These are phyloP conservation scores for Rhododendron mucronatum DNA, from an alignment of 148 eudicot genomes.

Conservation along the genomic window DNA sequence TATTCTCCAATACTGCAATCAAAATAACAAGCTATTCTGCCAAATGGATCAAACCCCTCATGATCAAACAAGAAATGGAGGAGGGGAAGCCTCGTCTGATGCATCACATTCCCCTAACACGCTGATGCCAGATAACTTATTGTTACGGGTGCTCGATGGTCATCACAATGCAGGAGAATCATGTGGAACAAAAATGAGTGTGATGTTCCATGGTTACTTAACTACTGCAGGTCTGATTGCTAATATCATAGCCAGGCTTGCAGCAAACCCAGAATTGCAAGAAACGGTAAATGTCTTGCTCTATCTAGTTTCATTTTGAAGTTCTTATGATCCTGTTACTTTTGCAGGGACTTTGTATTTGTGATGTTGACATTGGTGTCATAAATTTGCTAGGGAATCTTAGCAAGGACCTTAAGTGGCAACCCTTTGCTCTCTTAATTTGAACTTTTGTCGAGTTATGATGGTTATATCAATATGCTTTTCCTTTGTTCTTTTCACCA, in stretches of 20 bases:
- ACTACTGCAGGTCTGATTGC: conserved; percentile 43
- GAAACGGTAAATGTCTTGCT: conserved; percentile 29
- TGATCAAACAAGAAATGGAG: not conserved
- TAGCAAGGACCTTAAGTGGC: not conserved
- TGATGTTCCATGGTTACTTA: conserved; percentile 59
- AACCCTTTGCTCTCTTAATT: not conserved
- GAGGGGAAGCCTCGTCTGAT: conserved; percentile 7
- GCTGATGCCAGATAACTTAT: conserved; percentile 7
- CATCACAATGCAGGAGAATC: conserved; percentile 26
- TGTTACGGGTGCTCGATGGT: conserved; percentile 20
- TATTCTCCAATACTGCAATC: conserved; percentile 34
- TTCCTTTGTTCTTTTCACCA: not conserved
- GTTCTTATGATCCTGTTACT: not conserved
- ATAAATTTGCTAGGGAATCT: not conserved
- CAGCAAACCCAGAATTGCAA: conserved; percentile 40
- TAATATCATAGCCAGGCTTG: conserved; percentile 43
- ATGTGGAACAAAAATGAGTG: conserved; percentile 40
- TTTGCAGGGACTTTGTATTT: not conserved
- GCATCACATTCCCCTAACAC: not conserved
- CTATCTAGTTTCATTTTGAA: not conserved
- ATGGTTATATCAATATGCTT: not conserved
- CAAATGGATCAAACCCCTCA: conserved; percentile 5
- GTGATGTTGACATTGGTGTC: not conserved
- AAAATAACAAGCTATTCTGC: conserved; percentile 24
- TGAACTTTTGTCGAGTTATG: not conserved